phyloP scores from a whole-genome alignment of 495 filamentous ascomycete species.

The Haplographium delicatum region DNA sequence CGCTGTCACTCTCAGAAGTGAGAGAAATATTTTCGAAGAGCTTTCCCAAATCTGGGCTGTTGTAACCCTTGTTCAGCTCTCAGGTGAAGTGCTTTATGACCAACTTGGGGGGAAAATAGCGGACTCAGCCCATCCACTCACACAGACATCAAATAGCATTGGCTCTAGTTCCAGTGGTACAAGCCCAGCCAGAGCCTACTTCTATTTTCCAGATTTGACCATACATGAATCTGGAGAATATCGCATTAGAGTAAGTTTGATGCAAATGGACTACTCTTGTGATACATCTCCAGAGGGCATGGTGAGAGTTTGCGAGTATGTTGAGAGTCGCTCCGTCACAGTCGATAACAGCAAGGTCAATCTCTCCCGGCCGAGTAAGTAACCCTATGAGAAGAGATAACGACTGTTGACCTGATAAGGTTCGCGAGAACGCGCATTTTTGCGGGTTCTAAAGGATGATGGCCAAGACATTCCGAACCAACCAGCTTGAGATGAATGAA shows the following conservation, averaged over 20 bases:
- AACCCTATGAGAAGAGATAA: background rate
- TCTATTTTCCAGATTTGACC: slow-evolving; percentile 22
- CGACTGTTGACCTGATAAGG: slow-evolving; percentile 6
- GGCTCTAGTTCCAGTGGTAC: background rate
- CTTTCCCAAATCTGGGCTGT: slow-evolving; percentile 21
- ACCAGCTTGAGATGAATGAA: background rate
- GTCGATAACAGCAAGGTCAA: slow-evolving; percentile 13
- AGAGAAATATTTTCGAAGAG: slow-evolving; percentile 11
- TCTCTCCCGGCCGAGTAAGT: slow-evolving; percentile 18
- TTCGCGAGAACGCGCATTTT: slow-evolving; percentile 17
- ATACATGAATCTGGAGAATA: slow-evolving; percentile 20
- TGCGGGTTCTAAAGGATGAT: background rate
- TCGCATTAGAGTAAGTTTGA: slow-evolving; percentile 19
- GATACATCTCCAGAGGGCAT: slow-evolving; percentile 10
- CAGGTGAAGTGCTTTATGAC: slow-evolving; percentile 16
- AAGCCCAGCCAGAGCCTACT: slow-evolving; percentile 15
- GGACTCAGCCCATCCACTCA: slow-evolving; percentile 24
- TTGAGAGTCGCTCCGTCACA: slow-evolving; percentile 20
- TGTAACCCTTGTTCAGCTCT: slow-evolving; percentile 17
- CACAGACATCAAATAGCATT: too few species aligned
- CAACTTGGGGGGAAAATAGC: slow-evolving; percentile 16
- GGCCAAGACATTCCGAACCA: background rate
- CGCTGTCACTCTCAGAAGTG: slow-evolving; percentile 16
- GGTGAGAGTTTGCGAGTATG: slow-evolving; percentile 13
- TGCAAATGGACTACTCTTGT: slow-evolving; percentile 21